A percentile compares a stretch with the other conserved stretches of the same genome.
Conservation (phyloP, 2,329 filamentous ascomycete genomes). For the Aspergillaceae sp. region DNA sequence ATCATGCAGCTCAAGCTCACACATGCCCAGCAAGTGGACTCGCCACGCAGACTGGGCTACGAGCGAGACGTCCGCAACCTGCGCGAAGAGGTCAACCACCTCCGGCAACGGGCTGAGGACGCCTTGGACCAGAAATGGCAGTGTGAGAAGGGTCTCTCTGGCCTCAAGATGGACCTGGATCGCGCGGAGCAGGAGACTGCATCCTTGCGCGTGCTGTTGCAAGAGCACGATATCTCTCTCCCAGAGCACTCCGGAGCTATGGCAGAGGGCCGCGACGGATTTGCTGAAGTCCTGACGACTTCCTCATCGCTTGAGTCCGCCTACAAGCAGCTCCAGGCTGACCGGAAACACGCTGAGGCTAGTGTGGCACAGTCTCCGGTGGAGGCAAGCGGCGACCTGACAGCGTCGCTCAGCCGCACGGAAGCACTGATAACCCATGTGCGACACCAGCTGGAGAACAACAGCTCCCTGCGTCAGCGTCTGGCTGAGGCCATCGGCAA, state of each 20-base stretch:
- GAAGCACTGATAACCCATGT: conserved; percentile 74
- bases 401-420: conserved; percentile 64
- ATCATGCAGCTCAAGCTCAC: conserved; percentile 71
- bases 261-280: conserved; percentile 23
- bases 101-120: conserved; percentile 83
- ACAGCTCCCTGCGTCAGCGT: conserved; percentile 64
- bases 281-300: conserved; percentile 46
- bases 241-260: conserved; percentile 50
- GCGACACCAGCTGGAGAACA: conserved; percentile 68
- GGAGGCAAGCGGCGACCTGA: conserved; percentile 56
- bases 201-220: conserved; percentile 67
- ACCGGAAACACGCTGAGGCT: conserved; percentile 58
- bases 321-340: conserved; percentile 63
- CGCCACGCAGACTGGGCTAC: conserved; percentile 68
- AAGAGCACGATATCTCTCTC: conserved; percentile 73
- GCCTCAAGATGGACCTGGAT: conserved; percentile 93
- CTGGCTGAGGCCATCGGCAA: conserved; percentile 71
- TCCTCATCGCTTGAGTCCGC: conserved; percentile 65
- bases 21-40: conserved; percentile 54
- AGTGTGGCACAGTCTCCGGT: conserved; percentile 66
- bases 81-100: conserved; percentile 71
- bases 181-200: conserved; percentile 87
- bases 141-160: conserved; percentile 79
- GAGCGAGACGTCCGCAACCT: conserved; percentile 72
- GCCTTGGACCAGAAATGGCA: conserved; percentile 94